Conservation (phyloP, 371 early-diverging fungal genomes). For the Ordospora pajunii region DNA sequence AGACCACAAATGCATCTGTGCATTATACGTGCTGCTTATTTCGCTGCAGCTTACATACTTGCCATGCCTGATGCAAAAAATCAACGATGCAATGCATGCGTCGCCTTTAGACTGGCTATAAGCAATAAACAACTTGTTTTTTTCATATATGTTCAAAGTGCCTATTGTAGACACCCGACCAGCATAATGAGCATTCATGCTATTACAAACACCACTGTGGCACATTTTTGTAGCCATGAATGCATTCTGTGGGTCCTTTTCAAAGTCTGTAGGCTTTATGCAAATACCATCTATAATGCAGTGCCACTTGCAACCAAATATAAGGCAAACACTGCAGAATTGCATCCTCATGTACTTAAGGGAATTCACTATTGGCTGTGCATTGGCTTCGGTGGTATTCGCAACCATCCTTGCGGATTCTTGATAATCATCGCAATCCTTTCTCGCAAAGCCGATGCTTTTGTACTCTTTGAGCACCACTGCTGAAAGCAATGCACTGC, state of each 20-base stretch:
- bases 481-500: not conserved
- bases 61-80: not conserved
- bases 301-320: conserved; percentile 50
- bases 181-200: not conserved
- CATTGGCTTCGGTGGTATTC: not conserved
- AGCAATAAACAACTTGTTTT: not conserved
- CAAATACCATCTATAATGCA: not conserved
- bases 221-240: not conserved
- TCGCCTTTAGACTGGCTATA: not conserved
- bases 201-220: not conserved
- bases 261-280: not conserved
- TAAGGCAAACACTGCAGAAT: conserved; percentile 43
- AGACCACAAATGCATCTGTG: not conserved
- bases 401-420: conserved; percentile 13
- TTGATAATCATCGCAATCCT: conserved; percentile 24
- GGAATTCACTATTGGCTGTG: not conserved
- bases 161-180: not conserved
- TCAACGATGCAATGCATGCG: not conserved
- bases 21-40: not conserved
- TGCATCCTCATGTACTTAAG: not conserved
- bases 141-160: not conserved
- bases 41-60: not conserved
- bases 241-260: not conserved
- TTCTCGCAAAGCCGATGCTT: not conserved
- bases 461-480: no score